Percentiles rank a stretch among this genome's conserved stretches.
Conservation (phyloP, 1,284 basidiomycete genomes). For the Thecaphora thlaspeos region DNA sequence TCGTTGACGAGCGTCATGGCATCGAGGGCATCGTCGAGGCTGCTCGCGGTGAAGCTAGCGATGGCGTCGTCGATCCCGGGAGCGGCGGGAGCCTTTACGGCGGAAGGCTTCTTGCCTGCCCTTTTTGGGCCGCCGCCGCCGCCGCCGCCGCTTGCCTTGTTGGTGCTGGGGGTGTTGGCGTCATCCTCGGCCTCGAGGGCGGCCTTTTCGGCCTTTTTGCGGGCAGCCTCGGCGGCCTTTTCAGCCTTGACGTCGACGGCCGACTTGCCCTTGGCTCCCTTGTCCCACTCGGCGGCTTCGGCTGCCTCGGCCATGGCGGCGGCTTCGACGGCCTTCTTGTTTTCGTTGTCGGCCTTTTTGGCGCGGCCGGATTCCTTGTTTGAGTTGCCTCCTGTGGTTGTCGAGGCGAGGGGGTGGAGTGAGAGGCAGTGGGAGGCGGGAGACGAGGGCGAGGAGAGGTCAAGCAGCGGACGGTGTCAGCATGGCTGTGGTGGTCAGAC, state of each 20-base stretch:
- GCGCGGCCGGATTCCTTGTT: slow-evolving; percentile 60
- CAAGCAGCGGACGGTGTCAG: too few species aligned
- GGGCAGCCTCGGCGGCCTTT: slow-evolving; percentile 59
- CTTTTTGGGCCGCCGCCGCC: slow-evolving; percentile 45
- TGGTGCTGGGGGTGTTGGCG: slow-evolving; percentile 64
- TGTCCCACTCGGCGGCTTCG: slow-evolving; percentile 76
- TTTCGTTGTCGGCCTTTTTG: slow-evolving; percentile 90
- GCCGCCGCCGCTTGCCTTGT: slow-evolving; percentile 60
- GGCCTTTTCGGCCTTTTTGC: slow-evolving; percentile 62
- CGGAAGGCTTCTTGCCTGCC: slow-evolving; percentile 15
- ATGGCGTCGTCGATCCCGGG: slow-evolving; percentile 42
- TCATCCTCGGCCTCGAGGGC: slow-evolving; percentile 76
- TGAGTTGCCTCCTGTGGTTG: slow-evolving; percentile 22
- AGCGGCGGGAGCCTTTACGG: slow-evolving; percentile 13
- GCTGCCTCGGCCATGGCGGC: slow-evolving; percentile 67
- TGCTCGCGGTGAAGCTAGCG: slow-evolving; percentile 71
- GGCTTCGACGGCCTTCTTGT: slow-evolving; percentile 67
- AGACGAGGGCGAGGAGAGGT: too few species aligned
- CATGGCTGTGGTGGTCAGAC: too few species aligned
- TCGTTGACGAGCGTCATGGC: slow-evolving; percentile 83
- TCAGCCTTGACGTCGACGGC: slow-evolving; percentile 76
- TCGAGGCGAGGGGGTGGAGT: too few species aligned
- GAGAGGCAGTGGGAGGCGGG: too few species aligned
- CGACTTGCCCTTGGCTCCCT: slow-evolving; percentile 66
- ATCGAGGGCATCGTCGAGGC: slow-evolving; percentile 88